Evolutionary conservation across 257 asterid species (phyloP), one percentile per base, ranked within the genome.

Genomic region (Gentiana straminea): DNA sequence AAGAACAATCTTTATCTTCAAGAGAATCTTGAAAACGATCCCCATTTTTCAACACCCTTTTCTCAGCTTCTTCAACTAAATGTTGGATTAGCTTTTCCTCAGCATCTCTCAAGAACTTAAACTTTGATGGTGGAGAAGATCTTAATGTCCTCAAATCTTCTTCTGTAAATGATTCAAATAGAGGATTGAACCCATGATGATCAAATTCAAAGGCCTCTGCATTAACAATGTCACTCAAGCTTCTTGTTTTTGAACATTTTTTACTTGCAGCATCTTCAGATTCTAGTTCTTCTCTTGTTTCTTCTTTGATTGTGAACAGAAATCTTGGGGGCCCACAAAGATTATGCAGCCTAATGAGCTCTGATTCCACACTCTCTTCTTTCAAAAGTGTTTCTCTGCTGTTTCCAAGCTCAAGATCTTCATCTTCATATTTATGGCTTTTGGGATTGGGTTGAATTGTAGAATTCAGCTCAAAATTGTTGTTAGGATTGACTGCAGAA

Each of bases 321-420:
- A 91, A 91, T 59, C 97, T 78, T 11, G 98, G 96, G 2, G 98
- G 98, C 45, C 98, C 98, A 64, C 89, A 70, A 3, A 91, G 86
- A 39, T 87, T 87, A 75, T 91, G 95, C 41, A 81, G 57, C 62
- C 96, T 75, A 94, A 81, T 87, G 52, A 91, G 47, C 72, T 91
- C 98, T 5, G 78, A 59, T 33, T 84, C 98, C 2, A 83, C 72
- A 10, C 87, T 71, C 12, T 81, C 94, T 49, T 90, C 96, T 61
- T 72, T 81, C 7, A 67, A 6, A 43, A 62, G 63, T 61, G 59
- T 45, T 55, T 75, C 81, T 47, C 78, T 76, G 46, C 33, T 47
- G 10, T 57, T 51, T 5, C 78, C 88, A 61, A 75, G 11, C 59
- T 87, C 98, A 70, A 78, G 60, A 63, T 91, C 98, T 36, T 57